phyloP scores from a whole-genome alignment of 768 basidiomycete species.

The Erythrobasidium yunnanense region DNA sequence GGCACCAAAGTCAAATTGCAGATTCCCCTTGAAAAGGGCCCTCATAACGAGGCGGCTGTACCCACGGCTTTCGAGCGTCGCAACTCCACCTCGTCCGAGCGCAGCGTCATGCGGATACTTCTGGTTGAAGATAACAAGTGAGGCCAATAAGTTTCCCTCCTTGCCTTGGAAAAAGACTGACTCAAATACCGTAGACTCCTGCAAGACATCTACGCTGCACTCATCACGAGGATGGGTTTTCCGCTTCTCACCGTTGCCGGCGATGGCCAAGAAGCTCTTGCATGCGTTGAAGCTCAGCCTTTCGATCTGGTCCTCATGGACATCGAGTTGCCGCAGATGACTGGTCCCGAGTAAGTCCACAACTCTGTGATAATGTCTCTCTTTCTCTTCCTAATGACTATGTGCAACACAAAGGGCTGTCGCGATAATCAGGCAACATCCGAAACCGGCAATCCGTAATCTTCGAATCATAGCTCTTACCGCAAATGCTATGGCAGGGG shows the following conservation, averaged over 20 bases:
- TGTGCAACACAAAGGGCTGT: neutral
- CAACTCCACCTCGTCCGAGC: neutral
- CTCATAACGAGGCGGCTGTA: neutral
- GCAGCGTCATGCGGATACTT: neutral
- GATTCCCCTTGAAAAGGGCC: slow-evolving; percentile 8
- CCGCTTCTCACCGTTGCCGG: slow-evolving; percentile 34
- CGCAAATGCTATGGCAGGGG: slow-evolving; percentile 90
- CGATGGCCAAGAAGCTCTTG: slow-evolving; percentile 39
- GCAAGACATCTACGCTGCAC: slow-evolving; percentile 13
- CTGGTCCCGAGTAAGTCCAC: slow-evolving; percentile 18
- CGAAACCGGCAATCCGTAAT: neutral
- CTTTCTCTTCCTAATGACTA: no score
- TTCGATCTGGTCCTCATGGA: slow-evolving; percentile 40
- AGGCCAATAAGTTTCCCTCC: neutral
- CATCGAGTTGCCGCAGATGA: slow-evolving; percentile 21
- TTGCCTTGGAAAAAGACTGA: neutral
- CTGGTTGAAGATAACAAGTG: slow-evolving; percentile 18
- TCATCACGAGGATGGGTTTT: slow-evolving; percentile 3
- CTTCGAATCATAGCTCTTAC: slow-evolving; percentile 92
- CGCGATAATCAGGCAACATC: slow-evolving; percentile 8
- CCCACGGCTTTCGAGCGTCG: neutral
- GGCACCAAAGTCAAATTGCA: slow-evolving; percentile 26
- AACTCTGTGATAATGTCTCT: neutral
- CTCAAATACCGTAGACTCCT: slow-evolving; percentile 14
- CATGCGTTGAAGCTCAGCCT: slow-evolving; percentile 33